Percentiles rank a stretch among this genome's conserved stretches.
Conservation (phyloP, 768 basidiomycete genomes). For the Serendipita vermifera region DNA sequence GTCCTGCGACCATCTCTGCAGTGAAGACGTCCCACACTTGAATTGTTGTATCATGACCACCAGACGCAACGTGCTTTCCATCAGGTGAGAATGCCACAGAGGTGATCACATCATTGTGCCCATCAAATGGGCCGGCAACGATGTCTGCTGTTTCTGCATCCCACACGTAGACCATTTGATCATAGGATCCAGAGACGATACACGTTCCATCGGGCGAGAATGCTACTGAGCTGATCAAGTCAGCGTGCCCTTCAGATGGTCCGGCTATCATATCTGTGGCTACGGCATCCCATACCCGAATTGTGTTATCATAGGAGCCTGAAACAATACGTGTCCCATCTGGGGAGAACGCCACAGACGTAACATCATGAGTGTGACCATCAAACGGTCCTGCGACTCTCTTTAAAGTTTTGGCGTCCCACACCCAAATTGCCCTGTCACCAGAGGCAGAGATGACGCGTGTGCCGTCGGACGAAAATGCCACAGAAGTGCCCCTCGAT, state of each 20-base stretch:
- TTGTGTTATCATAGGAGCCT: no score
- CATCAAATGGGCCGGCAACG: conserved; percentile 14
- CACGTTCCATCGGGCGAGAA: conserved; percentile 21
- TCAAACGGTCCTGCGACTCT: no score
- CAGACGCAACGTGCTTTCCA: conserved; percentile 18
- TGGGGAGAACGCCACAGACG: no score
- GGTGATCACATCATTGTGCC: conserved; percentile 3
- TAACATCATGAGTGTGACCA: no score
- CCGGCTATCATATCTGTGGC: no score
- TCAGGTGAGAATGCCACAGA: conserved; percentile 16
- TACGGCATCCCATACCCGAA: no score
- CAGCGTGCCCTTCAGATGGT: no score
- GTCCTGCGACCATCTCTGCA: conserved; percentile 16
- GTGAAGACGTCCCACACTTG: conserved; percentile 17
- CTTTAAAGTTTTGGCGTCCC: no score
- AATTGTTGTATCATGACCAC: conserved; percentile 21
- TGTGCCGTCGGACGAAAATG: conserved; percentile 24
- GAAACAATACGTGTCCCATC: no score
- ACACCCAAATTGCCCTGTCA: conserved; percentile 16
- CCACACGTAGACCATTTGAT: conserved; percentile 22
- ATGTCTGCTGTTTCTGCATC: conserved; percentile 18
- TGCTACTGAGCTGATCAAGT: no score
- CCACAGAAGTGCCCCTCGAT: conserved; percentile 21
- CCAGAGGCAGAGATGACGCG: conserved; percentile 17
- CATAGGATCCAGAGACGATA: conserved; percentile 24